These are phyloP conservation scores for Neopestalotiopsis clavispora DNA, from an alignment of 2,329 filamentous ascomycete species.

Conservation along the genomic window DNA sequence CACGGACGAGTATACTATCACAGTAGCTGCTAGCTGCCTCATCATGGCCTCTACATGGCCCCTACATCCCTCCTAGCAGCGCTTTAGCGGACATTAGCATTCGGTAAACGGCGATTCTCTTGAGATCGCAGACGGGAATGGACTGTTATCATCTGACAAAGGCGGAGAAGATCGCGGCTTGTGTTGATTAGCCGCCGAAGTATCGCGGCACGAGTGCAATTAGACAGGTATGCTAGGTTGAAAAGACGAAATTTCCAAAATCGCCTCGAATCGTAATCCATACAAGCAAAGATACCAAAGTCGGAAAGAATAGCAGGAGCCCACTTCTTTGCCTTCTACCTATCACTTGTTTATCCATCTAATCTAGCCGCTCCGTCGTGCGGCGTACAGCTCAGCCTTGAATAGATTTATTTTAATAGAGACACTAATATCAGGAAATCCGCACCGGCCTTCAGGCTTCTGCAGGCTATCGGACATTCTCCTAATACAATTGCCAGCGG, in stretches of 20 bases:
- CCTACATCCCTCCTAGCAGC: background rate
- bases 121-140: background rate
- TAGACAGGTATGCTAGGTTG: background rate
- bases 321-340: background rate
- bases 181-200: background rate
- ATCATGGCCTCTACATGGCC: background rate
- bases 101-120: conserved; percentile 1
- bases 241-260: background rate
- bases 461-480: background rate
- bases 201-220: background rate
- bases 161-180: background rate
- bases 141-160: background rate
- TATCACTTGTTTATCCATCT: background rate
- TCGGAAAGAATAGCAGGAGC: background rate
- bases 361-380: background rate
- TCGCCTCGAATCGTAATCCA: background rate
- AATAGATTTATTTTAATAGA: background rate
- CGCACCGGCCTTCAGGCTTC: background rate
- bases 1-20: background rate
- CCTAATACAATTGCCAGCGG: conserved; percentile 7
- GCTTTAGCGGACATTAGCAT: conserved; percentile 2
- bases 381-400: too few species aligned
- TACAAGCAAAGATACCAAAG: background rate
- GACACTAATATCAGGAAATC: background rate
- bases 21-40: background rate